Conservation (phyloP, 1,284 basidiomycete genomes). For the Kwoniella shivajii region DNA sequence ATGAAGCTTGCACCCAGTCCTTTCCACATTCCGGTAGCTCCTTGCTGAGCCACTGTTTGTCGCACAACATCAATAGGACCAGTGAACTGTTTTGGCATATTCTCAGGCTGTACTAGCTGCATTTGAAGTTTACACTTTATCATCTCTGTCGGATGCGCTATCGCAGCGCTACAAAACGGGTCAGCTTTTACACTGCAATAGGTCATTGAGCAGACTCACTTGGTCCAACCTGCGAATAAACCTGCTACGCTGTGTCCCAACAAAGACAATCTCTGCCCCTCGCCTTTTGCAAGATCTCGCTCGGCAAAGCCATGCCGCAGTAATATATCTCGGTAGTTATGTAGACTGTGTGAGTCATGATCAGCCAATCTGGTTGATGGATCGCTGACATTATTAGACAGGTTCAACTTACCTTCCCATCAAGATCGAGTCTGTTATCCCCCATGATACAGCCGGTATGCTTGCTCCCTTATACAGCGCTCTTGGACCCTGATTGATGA, state of each 20-base stretch:
- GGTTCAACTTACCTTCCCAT: slow-evolving; percentile 48
- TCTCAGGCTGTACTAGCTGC: slow-evolving; percentile 42
- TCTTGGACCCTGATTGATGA: slow-evolving; percentile 33
- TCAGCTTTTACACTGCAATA: no score
- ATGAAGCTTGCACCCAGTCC: slow-evolving; percentile 51
- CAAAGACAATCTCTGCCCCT: slow-evolving; percentile 37
- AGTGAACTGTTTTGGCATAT: slow-evolving; percentile 38
- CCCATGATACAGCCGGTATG: slow-evolving; percentile 53
- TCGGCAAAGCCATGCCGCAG: slow-evolving; percentile 46
- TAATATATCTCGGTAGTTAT: slow-evolving; percentile 52
- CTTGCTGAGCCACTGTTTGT: slow-evolving; percentile 46
- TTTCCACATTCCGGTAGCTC: slow-evolving; percentile 51
- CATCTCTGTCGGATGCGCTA: slow-evolving; percentile 55
- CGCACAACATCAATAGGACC: slow-evolving; percentile 51
- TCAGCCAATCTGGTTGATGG: background rate
- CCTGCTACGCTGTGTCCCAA: slow-evolving; percentile 51
- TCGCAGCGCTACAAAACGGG: slow-evolving; percentile 29
- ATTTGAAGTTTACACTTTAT: slow-evolving; percentile 55
- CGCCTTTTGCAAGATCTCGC: slow-evolving; percentile 20
- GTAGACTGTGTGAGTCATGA: slow-evolving; percentile 32
- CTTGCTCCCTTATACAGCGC: slow-evolving; percentile 55
- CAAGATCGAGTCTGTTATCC: slow-evolving; percentile 52
- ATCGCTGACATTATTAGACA: no score
- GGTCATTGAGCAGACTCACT: slow-evolving; percentile 35
- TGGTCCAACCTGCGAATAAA: slow-evolving; percentile 52